A percentile compares a stretch with the other conserved stretches of the same genome.
These are phyloP conservation scores for Gentiana macrophylla DNA, from an alignment of 257 asterid genomes.

Conservation along the genomic window DNA sequence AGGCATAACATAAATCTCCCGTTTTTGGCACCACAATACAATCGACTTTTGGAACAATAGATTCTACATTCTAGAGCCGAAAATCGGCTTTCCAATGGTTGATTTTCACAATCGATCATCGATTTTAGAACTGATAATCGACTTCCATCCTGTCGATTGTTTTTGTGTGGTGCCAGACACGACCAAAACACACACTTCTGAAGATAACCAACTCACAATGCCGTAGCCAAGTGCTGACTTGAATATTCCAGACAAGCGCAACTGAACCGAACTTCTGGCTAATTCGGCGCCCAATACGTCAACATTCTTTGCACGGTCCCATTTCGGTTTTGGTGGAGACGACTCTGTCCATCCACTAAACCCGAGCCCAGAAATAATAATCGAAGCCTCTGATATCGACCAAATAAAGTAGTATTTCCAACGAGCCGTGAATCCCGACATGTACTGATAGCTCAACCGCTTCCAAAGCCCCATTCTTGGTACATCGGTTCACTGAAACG, in stretches of 20 bases:
- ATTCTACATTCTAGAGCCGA: too few species aligned
- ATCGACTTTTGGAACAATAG: too few species aligned
- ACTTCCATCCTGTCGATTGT: too few species aligned
- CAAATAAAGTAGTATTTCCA: constrained; percentile 98
- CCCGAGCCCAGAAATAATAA: constrained; percentile 88
- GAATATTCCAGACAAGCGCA: constrained; percentile 93
- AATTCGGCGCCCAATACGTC: constrained; percentile 87
- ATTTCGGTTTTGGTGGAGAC: constrained; percentile 54
- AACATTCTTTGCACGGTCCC: constrained; percentile 97
- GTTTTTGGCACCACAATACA: too few species aligned
- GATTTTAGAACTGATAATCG: too few species aligned
- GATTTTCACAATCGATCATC: too few species aligned
- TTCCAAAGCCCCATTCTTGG: constrained; percentile 83
- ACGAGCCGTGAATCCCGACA: constrained; percentile 91
- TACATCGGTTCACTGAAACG: constrained; percentile 65
- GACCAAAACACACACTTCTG: neutral
- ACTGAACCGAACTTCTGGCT: constrained; percentile 80
- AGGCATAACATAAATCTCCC: too few species aligned
- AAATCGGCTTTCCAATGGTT: too few species aligned
- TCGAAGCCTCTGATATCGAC: constrained; percentile 94
- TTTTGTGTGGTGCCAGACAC: too few species aligned
- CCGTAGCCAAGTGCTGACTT: constrained; percentile 99
- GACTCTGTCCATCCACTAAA: constrained; percentile 95
- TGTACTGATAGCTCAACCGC: constrained; percentile 69
- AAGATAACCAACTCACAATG: constrained; percentile 63